These are phyloP conservation scores for Coniochaeta sp. DNA, from an alignment of 2,329 filamentous ascomycete genomes.

Conservation along the genomic window DNA sequence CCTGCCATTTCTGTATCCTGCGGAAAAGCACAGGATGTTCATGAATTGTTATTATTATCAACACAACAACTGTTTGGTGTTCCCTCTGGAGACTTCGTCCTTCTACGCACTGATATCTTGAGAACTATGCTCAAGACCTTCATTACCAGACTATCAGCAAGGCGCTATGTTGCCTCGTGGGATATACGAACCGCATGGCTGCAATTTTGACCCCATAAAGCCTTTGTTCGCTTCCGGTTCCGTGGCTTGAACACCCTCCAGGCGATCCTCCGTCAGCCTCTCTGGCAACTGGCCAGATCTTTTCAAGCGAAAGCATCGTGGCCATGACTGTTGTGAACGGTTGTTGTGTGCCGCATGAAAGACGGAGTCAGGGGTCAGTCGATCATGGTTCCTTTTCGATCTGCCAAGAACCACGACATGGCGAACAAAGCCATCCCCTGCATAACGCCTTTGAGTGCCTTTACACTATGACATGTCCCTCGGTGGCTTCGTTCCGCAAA, in stretches of 20 bases:
- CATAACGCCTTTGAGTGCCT: neutral
- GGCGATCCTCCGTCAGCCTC: neutral
- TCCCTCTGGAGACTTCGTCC: too few species aligned
- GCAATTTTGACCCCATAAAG: neutral
- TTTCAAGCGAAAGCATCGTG: neutral
- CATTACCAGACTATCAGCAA: too few species aligned
- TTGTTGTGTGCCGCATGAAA: neutral
- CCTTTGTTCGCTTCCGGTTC: neutral
- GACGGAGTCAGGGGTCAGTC: neutral
- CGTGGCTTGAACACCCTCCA: neutral
- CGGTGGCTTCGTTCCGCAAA: neutral
- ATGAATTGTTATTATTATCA: too few species aligned
- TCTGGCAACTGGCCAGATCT: neutral
- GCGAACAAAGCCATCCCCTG: neutral
- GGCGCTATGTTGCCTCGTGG: neutral
- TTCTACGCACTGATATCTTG: neutral
- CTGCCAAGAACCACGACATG: neutral
- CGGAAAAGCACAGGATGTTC: too few species aligned
- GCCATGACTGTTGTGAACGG: too few species aligned
- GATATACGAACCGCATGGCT: neutral
- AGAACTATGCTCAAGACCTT: neutral
- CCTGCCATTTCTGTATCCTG: too few species aligned
- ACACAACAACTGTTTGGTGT: too few species aligned
- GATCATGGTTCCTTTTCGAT: neutral
- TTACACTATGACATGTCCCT: neutral